A percentile compares a stretch with the other conserved stretches of the same genome.
Evolutionary conservation across 1,284 basidiomycete genomes (phyloP).

Genomic region (Phylloboletellus chloephorus): DNA sequence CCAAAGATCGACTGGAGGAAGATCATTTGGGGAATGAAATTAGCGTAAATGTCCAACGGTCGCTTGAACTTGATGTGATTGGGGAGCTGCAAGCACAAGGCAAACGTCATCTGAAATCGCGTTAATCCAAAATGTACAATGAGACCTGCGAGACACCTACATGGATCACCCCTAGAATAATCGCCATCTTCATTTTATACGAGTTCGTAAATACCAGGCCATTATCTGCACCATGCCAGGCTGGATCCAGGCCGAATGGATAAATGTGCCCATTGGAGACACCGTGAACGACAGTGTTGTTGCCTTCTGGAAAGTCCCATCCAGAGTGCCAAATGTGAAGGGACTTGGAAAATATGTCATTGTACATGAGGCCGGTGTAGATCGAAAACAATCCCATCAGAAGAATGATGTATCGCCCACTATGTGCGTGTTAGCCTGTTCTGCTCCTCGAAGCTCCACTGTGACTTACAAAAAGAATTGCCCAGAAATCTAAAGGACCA

Average conservation of each 20-base stretch:
- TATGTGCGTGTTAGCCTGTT: conserved; percentile 32
- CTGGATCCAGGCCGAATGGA: conserved; percentile 92
- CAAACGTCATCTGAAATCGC: conserved; percentile 87
- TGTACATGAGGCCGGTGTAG: conserved; percentile 97
- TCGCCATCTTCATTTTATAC: conserved; percentile 99
- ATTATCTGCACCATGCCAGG: conserved; percentile 94
- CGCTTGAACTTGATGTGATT: conserved; percentile 95
- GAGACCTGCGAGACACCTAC: conserved; percentile 45
- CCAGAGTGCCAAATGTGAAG: conserved; percentile 86
- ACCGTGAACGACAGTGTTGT: conserved; percentile 45
- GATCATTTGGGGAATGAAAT: conserved; percentile 95
- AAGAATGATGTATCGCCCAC: conserved; percentile 96
- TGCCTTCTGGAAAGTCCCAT: conserved; percentile 71
- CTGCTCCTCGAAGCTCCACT: conserved; percentile 14
- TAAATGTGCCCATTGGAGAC: conserved; percentile 68
- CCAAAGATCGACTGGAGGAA: conserved; percentile 98
- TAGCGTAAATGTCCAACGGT: conserved; percentile 80
- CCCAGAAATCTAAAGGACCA: conserved; percentile 61
- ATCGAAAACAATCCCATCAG: conserved; percentile 96
- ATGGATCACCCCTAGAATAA: conserved; percentile 95
- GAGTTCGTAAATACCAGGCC: conserved; percentile 94
- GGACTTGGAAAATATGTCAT: conserved; percentile 97
- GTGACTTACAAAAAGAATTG: conserved; percentile 87
- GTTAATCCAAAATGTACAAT: conserved; percentile 10
- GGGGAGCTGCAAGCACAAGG: conserved; percentile 90